A percentile compares a stretch with the other conserved stretches of the same genome.
These are phyloP conservation scores for Lachancea waltii DNA, from an alignment of 805 yeast genomes.

Conservation along the genomic window DNA sequence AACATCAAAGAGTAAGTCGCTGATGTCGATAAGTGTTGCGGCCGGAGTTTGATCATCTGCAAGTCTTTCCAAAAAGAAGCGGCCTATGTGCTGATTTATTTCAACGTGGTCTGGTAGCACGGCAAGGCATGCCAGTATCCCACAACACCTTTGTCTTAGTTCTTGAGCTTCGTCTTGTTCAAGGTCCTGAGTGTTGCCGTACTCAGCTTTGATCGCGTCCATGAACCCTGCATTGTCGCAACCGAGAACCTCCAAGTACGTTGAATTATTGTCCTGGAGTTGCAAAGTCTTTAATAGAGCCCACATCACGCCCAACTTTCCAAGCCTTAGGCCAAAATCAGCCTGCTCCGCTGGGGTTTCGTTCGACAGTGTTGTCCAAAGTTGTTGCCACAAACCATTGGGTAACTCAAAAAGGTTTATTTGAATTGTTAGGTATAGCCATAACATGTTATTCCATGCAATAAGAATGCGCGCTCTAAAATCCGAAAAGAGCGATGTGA, in stretches of 20 bases:
- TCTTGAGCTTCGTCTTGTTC: conserved; percentile 33
- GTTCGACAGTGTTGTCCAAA: conserved; percentile 17
- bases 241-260: conserved; percentile 14
- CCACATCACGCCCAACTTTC: conserved; percentile 40
- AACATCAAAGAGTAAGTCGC: conserved; percentile 66
- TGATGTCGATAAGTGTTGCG: conserved; percentile 48
- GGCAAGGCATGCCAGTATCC: conserved; percentile 49
- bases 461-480: conserved; percentile 52
- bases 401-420: conserved; percentile 23
- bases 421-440: conserved; percentile 36
- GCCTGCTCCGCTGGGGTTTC: conserved; percentile 12
- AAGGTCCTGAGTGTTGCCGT: conserved; percentile 13
- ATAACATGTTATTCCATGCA: conserved; percentile 64
- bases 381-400: conserved; percentile 11
- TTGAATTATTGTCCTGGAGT: conserved; percentile 9
- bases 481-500: conserved; percentile 40
- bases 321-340: conserved; percentile 30
- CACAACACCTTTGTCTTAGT: conserved; percentile 35
- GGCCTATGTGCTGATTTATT: conserved; percentile 40
- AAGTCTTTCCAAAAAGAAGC: conserved; percentile 37
- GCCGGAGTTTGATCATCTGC: conserved; percentile 22
- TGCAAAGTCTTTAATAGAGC: conserved; percentile 34
- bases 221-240: conserved; percentile 28
- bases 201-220: conserved; percentile 17
- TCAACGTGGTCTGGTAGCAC: conserved; percentile 39